Evolutionary conservation across 768 basidiomycete species (phyloP), one percentile per base, ranked within the genome.

Genomic region (Botryobasidium botryosum): DNA sequence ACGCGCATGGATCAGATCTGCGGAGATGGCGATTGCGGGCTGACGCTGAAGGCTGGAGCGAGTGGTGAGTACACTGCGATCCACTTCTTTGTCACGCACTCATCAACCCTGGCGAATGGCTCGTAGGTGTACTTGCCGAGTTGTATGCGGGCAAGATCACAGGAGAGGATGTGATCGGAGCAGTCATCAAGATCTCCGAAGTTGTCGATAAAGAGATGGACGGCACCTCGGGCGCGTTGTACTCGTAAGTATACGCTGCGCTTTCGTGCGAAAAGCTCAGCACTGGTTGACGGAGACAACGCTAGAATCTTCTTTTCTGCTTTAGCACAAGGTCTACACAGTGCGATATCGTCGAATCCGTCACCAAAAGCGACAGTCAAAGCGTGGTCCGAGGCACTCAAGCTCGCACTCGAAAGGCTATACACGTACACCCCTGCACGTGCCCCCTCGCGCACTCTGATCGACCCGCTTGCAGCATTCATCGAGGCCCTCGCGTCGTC

Each of bases 401-500:
- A 60, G 4, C 61, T 63, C 3, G 77, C 85, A 15, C 67, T 79
- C 17, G 55, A 56, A 18, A 72, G 71, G 50, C 62, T 88, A 31
- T 85, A 78, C 60, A 75, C 72, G 10, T 87, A 92, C 64, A 94
- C 88, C 3, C 77, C 76, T 24, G 90, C 90, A 12, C 76, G 90
- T 23, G 79, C 79, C 2, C 88, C 88, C 3, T 86, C 83, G 2
- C 76, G 90, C 54, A 94, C 90, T 6, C 75, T 96, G 28, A 71
- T 96, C n/a, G 90, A 96, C 61, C 87, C 90, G 6, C 69, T 96
- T 18, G 68, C 73, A 31, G 80, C 83, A 2, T 91, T 92, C 59
- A 67, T 81, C 35, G 58, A 65, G 3, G 61, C 67, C 17, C 63
- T 78, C 21, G 57, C 61, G 31, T 53, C 57, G 5, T 25, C 48